Percentiles rank a stretch among this genome's conserved stretches.
Evolutionary conservation across 2,329 filamentous ascomycete genomes (phyloP).

Genomic region (Fusarium sp.): DNA sequence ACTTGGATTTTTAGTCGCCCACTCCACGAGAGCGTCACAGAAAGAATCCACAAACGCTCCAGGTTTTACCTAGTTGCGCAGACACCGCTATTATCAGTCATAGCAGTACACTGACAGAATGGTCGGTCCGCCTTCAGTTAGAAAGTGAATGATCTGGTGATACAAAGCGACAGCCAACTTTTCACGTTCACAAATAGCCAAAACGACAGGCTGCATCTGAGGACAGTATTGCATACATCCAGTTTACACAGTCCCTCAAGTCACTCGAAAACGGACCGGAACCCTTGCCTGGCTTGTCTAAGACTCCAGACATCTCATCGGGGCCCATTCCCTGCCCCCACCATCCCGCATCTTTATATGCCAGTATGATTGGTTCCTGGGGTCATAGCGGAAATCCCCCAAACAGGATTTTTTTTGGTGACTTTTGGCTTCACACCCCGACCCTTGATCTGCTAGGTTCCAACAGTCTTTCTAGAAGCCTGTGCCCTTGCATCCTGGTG

Average conservation of each 20-base stretch:
- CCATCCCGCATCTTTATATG: constrained; percentile 45
- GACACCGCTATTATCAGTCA: constrained; percentile 45
- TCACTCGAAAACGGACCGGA: constrained; percentile 55
- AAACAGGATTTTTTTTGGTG: constrained; percentile 43
- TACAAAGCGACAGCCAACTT: constrained; percentile 16
- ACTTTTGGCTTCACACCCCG: constrained; percentile 33
- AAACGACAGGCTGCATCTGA: constrained; percentile 20
- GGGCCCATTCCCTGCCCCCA: constrained; percentile 41
- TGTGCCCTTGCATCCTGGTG: constrained; percentile 46
- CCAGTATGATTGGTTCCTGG: constrained; percentile 40
- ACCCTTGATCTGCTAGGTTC: constrained; percentile 43
- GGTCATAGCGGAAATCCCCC: constrained; percentile 24
- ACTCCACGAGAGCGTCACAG: constrained; percentile 26
- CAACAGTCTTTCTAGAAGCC: constrained; percentile 50
- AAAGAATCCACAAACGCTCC: constrained; percentile 29
- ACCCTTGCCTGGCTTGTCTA: constrained; percentile 44
- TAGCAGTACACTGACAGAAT: constrained; percentile 23
- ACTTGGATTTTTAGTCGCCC: constrained; percentile 33
- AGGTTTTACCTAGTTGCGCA: constrained; percentile 28
- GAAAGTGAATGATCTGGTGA: constrained; percentile 19
- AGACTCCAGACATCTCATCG: constrained; percentile 44
- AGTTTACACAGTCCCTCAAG: constrained; percentile 50
- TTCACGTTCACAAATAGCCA: constrained; percentile 23
- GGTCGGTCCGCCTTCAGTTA: constrained; percentile 33
- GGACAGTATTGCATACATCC: constrained; percentile 33